Evolutionary conservation across 495 filamentous ascomycete genomes (phyloP), one percentile per base, ranked within the genome.

Genomic region (Trichoderma asperelloides): DNA sequence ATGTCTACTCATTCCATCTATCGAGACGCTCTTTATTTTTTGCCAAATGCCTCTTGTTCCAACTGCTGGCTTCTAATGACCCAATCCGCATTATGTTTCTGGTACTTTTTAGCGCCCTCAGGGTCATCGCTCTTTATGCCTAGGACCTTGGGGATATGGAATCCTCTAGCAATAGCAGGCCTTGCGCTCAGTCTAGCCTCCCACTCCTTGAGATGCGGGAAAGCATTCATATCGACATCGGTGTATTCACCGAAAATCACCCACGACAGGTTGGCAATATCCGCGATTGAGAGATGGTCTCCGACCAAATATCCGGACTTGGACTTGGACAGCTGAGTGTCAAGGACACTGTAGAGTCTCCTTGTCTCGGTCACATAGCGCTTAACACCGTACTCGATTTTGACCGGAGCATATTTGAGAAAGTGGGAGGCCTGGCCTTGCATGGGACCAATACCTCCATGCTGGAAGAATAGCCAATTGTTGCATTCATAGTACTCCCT

Each of bases 401-500:
- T 89, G 76, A 94, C 91, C 2, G 93, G 91, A 9, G 93, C 92
- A 71, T 95, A 96, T 55, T 91, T 87, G 30, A 73, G 77, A 78
- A 97, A 97, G 76, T 97, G 93, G 78, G 96, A 95, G 7, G 92
- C 87, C 75, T 97, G 80, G 15, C 89, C 92, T 74, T 97, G 93
- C 92, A 96, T 96, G 15, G 93, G 93, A 2, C 93, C 93, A 4
- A 97, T 80, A 25, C 49, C 49, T 55, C 49, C 49, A 9, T 55
- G 49, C 49, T 55, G 49, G 49, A 45, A 47, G 73, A 77, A 69
- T 68, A 90, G 72, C 92, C 92, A 97, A 75, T 83, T 91, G 76
- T 86, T 89, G 69, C 87, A 81, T 76, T 95, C 89, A 75, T 89
- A 93, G 74, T 84, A 86, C 74, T 96, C 92, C 28, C 87, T 81